Percentiles rank a stretch among this genome's conserved stretches.
Evolutionary conservation across 768 basidiomycete species (phyloP).

Genomic region (Cystofilobasidium ferigula): DNA sequence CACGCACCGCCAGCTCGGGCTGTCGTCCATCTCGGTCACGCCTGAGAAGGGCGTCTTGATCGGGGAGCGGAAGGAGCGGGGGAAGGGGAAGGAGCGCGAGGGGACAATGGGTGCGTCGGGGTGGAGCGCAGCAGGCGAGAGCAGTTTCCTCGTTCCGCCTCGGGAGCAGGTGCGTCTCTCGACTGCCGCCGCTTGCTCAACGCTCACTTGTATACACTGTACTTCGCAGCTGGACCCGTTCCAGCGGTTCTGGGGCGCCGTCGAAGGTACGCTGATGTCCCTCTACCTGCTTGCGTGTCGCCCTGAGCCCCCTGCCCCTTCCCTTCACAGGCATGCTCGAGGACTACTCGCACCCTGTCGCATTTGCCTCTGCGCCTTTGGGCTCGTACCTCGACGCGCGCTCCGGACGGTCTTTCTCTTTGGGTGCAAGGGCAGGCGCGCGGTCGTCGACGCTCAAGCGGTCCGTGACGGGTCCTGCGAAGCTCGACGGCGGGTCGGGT

Average conservation of each 20-base stretch:
- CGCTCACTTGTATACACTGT: background rate
- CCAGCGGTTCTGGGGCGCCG: conserved; percentile 16
- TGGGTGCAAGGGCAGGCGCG: background rate
- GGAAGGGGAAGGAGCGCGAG: background rate
- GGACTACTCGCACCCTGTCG: conserved; percentile 16
- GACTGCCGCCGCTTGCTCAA: background rate
- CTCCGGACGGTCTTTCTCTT: background rate
- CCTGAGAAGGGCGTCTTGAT: background rate
- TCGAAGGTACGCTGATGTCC: conserved; percentile 1
- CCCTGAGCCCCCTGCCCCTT: background rate
- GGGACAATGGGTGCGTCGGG: background rate
- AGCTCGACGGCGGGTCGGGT: background rate
- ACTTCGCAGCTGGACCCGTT: conserved; percentile 15
- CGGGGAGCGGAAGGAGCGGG: background rate
- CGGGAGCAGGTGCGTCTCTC: background rate
- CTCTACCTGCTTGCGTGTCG: too few relatives aligned
- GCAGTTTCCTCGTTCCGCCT: background rate
- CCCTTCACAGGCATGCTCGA: conserved; percentile 8
- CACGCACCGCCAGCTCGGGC: background rate
- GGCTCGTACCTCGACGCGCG: conserved; percentile 11
- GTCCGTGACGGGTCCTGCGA: background rate
- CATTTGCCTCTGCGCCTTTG: conserved; percentile 19
- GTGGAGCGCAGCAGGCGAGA: background rate
- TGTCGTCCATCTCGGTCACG: background rate
- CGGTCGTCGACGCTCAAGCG: background rate